Evolutionary conservation across 164 flowering plant species (phyloP).

Genomic region (Tinospora cordifolia): DNA sequence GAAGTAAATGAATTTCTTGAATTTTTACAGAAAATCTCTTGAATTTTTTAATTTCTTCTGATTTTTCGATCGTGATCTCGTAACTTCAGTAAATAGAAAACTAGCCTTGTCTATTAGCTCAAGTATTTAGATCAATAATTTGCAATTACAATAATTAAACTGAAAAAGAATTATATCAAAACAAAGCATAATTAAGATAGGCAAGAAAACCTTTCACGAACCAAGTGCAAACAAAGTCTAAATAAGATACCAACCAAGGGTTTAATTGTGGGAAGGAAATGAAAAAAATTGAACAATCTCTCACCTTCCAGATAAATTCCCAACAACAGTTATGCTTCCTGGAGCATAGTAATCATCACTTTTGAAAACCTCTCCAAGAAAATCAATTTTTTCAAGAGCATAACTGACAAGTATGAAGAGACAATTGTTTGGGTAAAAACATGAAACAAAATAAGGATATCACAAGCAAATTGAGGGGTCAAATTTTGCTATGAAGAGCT

Average conservation of each 20-base stretch:
- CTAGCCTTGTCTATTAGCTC: neutral
- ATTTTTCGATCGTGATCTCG: neutral
- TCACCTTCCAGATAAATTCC: constrained; percentile 97
- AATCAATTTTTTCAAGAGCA: constrained; percentile 92
- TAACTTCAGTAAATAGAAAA: neutral
- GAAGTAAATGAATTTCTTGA: too few species aligned
- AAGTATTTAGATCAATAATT: neutral
- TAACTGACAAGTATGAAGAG: constrained; percentile 17
- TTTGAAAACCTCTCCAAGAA: constrained; percentile 91
- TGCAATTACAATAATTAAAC: neutral
- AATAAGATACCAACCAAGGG: neutral
- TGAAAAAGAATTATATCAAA: too few species aligned
- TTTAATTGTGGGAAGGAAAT: neutral
- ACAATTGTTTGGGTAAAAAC: neutral
- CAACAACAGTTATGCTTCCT: constrained; percentile 90
- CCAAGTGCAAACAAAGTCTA: neutral
- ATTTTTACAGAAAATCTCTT: too few species aligned
- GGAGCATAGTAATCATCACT: constrained; percentile 88
- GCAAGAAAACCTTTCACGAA: too few species aligned
- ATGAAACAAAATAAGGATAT: neutral
- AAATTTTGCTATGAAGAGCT: neutral
- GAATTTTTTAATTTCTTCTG: too few species aligned
- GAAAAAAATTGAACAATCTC: neutral
- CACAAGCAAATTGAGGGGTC: neutral
- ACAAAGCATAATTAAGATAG: too few species aligned